Percentiles rank a stretch among this genome's conserved stretches.
phyloP scores from a whole-genome alignment of 176 grass and related monocot species.

The Raddia distichophylla region DNA sequence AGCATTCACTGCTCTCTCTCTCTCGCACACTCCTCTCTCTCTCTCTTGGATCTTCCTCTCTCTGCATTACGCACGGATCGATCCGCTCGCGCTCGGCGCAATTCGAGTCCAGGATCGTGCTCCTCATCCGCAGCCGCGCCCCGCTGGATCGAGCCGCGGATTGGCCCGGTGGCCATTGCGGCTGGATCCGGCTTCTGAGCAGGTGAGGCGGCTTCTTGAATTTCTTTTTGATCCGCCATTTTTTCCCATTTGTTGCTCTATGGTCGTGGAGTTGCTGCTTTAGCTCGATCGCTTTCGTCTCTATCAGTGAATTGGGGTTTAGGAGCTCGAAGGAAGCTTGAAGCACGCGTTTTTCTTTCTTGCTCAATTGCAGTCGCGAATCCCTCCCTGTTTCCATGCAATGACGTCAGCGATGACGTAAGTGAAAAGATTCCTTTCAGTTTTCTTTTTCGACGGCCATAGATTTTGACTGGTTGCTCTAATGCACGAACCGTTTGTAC shows the following conservation, averaged over 20 bases:
- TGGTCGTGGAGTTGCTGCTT: not conserved
- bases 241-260: not conserved
- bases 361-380: not conserved
- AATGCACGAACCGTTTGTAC: no score
- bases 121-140: not conserved
- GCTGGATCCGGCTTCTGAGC: slow-evolving; percentile 16
- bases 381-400: no score
- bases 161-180: slow-evolving; percentile 30
- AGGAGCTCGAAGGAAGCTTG: not conserved
- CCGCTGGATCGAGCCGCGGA: not conserved
- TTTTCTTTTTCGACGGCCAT: no score
- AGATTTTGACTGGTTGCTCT: no score
- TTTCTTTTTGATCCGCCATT: slow-evolving; percentile 14
- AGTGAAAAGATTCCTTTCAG: no score
- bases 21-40: slow-evolving; percentile 26
- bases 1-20: slow-evolving; percentile 60
- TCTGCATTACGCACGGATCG: slow-evolving; percentile 35
- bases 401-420: no score
- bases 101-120: slow-evolving; percentile 25
- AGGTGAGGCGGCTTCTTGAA: slow-evolving; percentile 23
- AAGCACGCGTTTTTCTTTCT: not conserved
- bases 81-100: not conserved
- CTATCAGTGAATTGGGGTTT: not conserved
- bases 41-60: slow-evolving; percentile 23
- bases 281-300: not conserved